Conservation (phyloP, 129 eudicot species). For the Tanacetum coccineum region DNA sequence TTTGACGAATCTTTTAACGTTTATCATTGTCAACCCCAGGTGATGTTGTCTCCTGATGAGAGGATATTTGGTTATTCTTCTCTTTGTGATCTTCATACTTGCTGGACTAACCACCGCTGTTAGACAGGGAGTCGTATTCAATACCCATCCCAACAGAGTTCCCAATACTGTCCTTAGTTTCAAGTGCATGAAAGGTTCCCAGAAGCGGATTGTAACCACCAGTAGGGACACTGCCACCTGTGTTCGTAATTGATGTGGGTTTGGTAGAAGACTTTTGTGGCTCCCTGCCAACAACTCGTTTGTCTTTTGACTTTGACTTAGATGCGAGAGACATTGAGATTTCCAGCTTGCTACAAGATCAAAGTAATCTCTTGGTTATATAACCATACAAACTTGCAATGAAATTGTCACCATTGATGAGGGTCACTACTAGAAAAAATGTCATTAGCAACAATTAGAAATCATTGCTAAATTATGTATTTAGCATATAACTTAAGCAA, state of each 20-base stretch:
- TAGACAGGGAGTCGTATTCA: conserved; percentile 62
- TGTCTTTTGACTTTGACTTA: conserved; percentile 69
- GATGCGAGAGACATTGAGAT: conserved; percentile 45
- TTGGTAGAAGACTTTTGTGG: conserved; percentile 51
- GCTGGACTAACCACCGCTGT: conserved; percentile 78
- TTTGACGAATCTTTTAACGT: conserved; percentile 71
- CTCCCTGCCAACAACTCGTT: conserved; percentile 57
- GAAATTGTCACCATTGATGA: neutral
- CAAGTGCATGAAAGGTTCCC: conserved; percentile 73
- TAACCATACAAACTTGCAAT: conserved; percentile 10
- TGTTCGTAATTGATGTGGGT: conserved; percentile 37
- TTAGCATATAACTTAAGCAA: no score
- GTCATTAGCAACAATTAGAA: no score
- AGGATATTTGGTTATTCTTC: conserved; percentile 35
- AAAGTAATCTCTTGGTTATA: conserved; percentile 1
- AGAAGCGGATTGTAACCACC: conserved; percentile 73
- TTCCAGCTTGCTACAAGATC: conserved; percentile 32
- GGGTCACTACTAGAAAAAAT: no score
- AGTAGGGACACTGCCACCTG: conserved; percentile 41
- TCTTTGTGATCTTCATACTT: conserved; percentile 83
- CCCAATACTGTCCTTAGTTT: conserved; percentile 56
- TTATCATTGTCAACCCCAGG: conserved; percentile 70
- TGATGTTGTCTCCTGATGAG: conserved; percentile 39
- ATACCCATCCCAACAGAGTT: conserved; percentile 40
- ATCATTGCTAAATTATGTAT: no score